Conservation (phyloP, 768 basidiomycete genomes). For the Pleurotus ostreatus region DNA sequence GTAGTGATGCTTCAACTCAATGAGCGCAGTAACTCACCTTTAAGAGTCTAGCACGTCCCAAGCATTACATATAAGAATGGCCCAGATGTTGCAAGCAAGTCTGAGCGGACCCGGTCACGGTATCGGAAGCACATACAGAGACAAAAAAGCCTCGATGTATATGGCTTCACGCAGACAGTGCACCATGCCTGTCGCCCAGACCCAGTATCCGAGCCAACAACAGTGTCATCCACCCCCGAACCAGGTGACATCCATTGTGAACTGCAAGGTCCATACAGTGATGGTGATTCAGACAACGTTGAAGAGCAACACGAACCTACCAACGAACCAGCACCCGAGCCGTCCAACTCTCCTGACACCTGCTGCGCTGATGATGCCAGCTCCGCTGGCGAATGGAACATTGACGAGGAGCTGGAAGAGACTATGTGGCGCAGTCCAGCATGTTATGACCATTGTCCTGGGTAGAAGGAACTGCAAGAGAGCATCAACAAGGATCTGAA, state of each 20-base stretch:
- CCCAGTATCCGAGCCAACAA: too few relatives aligned
- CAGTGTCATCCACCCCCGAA: too few relatives aligned
- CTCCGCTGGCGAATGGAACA: neutral
- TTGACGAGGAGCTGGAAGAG: neutral
- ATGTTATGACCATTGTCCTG: neutral
- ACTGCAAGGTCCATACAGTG: too few relatives aligned
- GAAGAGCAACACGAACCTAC: too few relatives aligned
- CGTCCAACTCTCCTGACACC: too few relatives aligned
- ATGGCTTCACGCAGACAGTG: neutral
- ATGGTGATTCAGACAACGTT: too few relatives aligned
- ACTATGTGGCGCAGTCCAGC: neutral
- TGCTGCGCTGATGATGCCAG: neutral
- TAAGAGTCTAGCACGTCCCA: constrained; percentile 1
- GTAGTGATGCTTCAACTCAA: neutral
- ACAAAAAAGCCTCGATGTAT: neutral
- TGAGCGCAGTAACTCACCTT: neutral
- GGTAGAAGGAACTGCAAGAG: constrained; percentile 14
- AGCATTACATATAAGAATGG: constrained; percentile 8
- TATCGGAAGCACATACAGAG: neutral
- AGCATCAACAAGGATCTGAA: constrained; percentile 18
- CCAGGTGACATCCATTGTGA: too few relatives aligned
- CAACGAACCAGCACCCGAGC: too few relatives aligned
- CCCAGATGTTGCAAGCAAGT: constrained; percentile 10
- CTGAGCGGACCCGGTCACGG: neutral
- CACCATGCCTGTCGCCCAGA: too few relatives aligned